Evolutionary conservation across 352 stramenopile genomes (phyloP), one percentile per base, ranked within the genome.

Genomic region (Phytophthora fragariae): DNA sequence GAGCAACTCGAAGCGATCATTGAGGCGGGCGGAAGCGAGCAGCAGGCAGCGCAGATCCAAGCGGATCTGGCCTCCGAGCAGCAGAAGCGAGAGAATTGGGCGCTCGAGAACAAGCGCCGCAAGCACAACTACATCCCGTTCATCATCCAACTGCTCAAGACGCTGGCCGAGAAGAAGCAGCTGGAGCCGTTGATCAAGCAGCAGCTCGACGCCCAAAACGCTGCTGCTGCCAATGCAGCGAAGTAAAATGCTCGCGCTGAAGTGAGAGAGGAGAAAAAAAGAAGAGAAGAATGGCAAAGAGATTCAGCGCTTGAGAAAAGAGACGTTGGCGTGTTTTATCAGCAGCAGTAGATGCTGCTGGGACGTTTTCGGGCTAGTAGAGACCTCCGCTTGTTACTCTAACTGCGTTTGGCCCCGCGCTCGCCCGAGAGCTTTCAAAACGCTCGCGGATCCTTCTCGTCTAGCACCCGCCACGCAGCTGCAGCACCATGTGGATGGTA

Each of bases 401-500:
- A 74, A 77, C 60, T 73, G 64, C 61, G 19, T 63, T 39, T 12
- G 37, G 15, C 35, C 62, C 55, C 49, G 14, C 35, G 9, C 35
- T 41, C 35, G 35, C 17, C 11, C n/a, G 31, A 27, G 27, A 49
- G 15, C 29, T 12, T 59, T 65, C 47, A 63, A 73, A 73, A 66
- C 31, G 39, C 54, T 65, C n/a, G 35, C 46, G 39, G 14, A 9
- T 3, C 17, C 15, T 49, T 15, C 39, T 37, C 17, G 7, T 55
- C 73, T 90, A 93, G 76, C 73, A 87, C 19, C 97, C 97, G 47
- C 97, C 97, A 76, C 98, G 94, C 72, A 99, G 86, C 83, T 99
- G 97, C 67, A 99, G 87, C 19, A 99, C 97, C 97, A 99, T 99
- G 86, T 99, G 97, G 84, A 99, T 99, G 41, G 97, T 99, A 58